Conservation (phyloP, 2,329 filamentous ascomycete species). For the Exophiala xenobiotica region DNA sequence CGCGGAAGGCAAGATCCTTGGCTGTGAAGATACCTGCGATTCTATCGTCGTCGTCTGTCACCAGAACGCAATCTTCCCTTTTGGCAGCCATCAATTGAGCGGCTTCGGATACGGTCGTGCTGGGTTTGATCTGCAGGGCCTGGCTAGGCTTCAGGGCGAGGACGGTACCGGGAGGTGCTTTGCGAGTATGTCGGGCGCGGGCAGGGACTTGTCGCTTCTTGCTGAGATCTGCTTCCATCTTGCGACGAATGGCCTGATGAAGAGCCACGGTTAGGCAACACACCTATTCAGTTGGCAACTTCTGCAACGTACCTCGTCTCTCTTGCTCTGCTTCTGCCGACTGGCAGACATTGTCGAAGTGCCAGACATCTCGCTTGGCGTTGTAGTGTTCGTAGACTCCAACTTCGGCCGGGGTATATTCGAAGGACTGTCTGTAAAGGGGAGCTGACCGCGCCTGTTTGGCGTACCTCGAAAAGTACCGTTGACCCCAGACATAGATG, state of each 20-base stretch:
- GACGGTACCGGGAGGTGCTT: conserved; percentile 93
- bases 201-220: conserved; percentile 87
- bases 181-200: conserved; percentile 80
- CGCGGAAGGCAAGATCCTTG: conserved; percentile 95
- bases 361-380: conserved; percentile 53
- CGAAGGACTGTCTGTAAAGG: conserved; percentile 57
- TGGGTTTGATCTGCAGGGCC: conserved; percentile 95
- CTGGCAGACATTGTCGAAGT: conserved; percentile 81
- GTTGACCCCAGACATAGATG: conserved; percentile 26
- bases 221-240: conserved; percentile 95
- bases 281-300: conserved; percentile 5
- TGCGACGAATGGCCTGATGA: conserved; percentile 82
- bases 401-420: conserved; percentile 63
- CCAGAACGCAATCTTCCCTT: conserved; percentile 94
- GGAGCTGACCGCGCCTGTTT: conserved; percentile 52
- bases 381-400: conserved; percentile 44
- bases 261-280: background rate
- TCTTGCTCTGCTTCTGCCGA: conserved; percentile 92
- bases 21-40: conserved; percentile 99
- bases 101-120: conserved; percentile 89
- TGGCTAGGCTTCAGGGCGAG: conserved; percentile 92
- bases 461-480: conserved; percentile 62
- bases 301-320: conserved; percentile 79
- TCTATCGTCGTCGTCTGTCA: conserved; percentile 95
- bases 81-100: conserved; percentile 99